Evolutionary conservation across 2,329 filamentous ascomycete species (phyloP).

Genomic region (Monosporascus sp.): DNA sequence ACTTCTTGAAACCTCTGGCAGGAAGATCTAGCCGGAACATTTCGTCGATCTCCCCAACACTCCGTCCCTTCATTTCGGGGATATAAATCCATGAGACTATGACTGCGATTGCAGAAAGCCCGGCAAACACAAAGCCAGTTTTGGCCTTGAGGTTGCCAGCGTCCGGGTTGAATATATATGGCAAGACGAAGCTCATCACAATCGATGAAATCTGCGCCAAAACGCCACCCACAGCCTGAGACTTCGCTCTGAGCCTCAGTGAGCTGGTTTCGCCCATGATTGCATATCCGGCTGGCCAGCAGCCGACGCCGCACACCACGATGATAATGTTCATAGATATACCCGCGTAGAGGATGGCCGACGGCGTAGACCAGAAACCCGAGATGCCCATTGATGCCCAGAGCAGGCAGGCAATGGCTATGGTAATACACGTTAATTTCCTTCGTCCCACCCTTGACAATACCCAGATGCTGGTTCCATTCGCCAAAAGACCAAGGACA

Average conservation of each 20-base stretch:
- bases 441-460: slow-evolving; percentile 35
- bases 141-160: slow-evolving; percentile 33
- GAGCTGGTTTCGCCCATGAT: slow-evolving; percentile 29
- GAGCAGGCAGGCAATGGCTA: slow-evolving; percentile 27
- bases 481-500: slow-evolving; percentile 37
- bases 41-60: slow-evolving; percentile 41
- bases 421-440: slow-evolving; percentile 29
- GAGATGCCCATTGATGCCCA: slow-evolving; percentile 43
- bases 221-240: slow-evolving; percentile 27
- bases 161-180: slow-evolving; percentile 43
- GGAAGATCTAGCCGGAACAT: slow-evolving; percentile 26
- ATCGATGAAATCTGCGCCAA: background rate
- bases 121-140: slow-evolving; percentile 35
- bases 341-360: slow-evolving; percentile 33
- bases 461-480: slow-evolving; percentile 38
- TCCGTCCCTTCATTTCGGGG: slow-evolving; percentile 48
- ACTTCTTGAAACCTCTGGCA: slow-evolving; percentile 20
- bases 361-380: slow-evolving; percentile 33
- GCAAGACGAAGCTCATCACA: slow-evolving; percentile 39
- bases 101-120: slow-evolving; percentile 29
- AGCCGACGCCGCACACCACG: slow-evolving; percentile 14
- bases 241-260: slow-evolving; percentile 30
- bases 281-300: slow-evolving; percentile 26
- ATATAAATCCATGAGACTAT: slow-evolving; percentile 37
- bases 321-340: slow-evolving; percentile 38